phyloP scores from a whole-genome alignment of 805 yeast genomes.

The Soucietia sequanensis region DNA sequence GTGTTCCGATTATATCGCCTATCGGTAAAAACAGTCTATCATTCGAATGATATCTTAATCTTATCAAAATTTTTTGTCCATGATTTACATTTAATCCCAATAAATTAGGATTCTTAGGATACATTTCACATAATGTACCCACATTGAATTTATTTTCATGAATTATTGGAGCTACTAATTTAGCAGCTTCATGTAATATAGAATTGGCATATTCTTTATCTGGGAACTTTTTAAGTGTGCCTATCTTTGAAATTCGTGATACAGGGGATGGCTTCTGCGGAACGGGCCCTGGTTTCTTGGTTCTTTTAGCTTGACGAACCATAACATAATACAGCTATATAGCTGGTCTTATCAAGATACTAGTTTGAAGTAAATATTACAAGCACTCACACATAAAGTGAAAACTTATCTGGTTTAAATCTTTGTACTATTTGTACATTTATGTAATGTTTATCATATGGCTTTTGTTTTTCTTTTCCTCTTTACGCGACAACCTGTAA shows the following conservation, averaged over 20 bases:
- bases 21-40: conserved; percentile 57
- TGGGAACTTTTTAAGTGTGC: conserved; percentile 32
- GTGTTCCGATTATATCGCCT: conserved; percentile 70
- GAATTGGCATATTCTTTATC: conserved; percentile 43
- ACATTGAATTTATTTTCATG: conserved; percentile 64
- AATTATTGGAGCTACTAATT: conserved; percentile 76
- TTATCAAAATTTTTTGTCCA: conserved; percentile 69
- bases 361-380: not conserved
- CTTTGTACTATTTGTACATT: no score
- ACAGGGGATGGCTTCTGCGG: conserved; percentile 33
- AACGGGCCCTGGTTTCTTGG: conserved; percentile 3
- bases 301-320: conserved; percentile 9
- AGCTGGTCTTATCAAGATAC: no score
- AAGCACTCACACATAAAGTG: no score
- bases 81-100: conserved; percentile 80
- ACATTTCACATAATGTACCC: conserved; percentile 72
- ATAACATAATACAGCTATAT: conserved; percentile 7
- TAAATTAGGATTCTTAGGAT: conserved; percentile 62
- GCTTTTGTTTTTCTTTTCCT: no score
- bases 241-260: conserved; percentile 33
- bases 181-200: conserved; percentile 66
- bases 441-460: no score
- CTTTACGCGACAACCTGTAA: no score
- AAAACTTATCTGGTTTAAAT: no score
- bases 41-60: conserved; percentile 63